Evolutionary conservation across 129 eudicot genomes (phyloP), one percentile per base, ranked within the genome.

Genomic region (Artemisia tridentata): DNA sequence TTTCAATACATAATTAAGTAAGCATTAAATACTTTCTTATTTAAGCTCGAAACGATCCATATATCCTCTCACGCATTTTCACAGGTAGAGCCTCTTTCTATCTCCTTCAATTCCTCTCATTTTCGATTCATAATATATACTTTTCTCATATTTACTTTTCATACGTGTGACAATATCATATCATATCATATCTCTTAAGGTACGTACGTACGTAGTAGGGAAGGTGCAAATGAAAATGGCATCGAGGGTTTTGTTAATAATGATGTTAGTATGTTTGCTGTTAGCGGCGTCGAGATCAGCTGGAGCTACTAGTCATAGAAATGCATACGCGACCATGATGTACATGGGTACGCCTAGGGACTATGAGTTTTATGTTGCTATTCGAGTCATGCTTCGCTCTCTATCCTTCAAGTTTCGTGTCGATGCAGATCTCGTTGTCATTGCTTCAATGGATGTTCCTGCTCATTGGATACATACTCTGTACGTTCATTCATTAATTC

Each of bases 281-380:
- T 38, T 16, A 29, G 15, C 2, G 21, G 58, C 43, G 10, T 5
- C 43, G 43, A 34, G 8, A 34, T 38, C 43, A 38, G 10, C 0
- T 38, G 43, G 43, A 38, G 43, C 43, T 38, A 38, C 43, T 14
- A 11, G 51, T 56, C 43, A 59, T 59, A 25, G 14, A 61, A 78
- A 89, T 31, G 98, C 98, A 0, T 93, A 93, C 25, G 98, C 96
- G 0, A 84, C 98, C 23, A 89, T 89, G 98, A 93, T 93, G 96
- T 93, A 93, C 49, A 89, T 93, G 98, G 96, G 98, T 15, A 89
- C 96, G 0, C 89, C 96, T 2, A 84, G 96, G 56, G 96, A 93
- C 76, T 89, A 87, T 38, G 98, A 93, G 80, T 93, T 87, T 78
- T 93, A 93, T 78, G 71, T 87, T 4, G 98, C 98, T 14, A 85